A percentile compares a stretch with the other conserved stretches of the same genome.
These are phyloP conservation scores for Torulaspora indica DNA, from an alignment of 805 yeast genomes.

Conservation along the genomic window DNA sequence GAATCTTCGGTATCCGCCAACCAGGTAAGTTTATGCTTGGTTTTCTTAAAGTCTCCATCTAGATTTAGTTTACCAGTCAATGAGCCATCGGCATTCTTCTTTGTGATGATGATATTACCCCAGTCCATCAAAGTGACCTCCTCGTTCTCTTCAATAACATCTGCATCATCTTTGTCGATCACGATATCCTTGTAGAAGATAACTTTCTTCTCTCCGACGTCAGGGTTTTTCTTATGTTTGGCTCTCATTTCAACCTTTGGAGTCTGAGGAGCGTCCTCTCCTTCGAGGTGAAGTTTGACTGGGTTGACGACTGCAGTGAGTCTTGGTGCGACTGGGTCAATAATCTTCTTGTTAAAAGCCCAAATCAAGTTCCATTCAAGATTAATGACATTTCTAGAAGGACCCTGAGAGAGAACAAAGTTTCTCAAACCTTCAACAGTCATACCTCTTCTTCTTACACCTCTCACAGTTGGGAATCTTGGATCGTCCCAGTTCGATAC, in stretches of 20 bases:
- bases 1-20: conserved; percentile 75
- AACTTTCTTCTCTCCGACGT: conserved; percentile 78
- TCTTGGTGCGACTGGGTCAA: conserved; percentile 96
- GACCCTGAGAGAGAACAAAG: conserved; percentile 94
- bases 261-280: conserved; percentile 57
- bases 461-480: conserved; percentile 98
- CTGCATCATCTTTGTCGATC: conserved; percentile 83
- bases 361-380: conserved; percentile 96
- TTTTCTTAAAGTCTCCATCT: conserved; percentile 96
- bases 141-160: conserved; percentile 72
- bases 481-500: conserved; percentile 98
- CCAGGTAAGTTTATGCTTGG: conserved; percentile 94
- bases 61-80: conserved; percentile 77
- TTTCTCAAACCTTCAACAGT: conserved; percentile 94
- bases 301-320: conserved; percentile 78
- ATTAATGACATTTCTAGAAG: conserved; percentile 93
- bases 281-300: conserved; percentile 59
- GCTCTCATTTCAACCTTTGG: conserved; percentile 69
- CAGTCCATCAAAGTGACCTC: conserved; percentile 98
- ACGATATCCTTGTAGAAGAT: conserved; percentile 58
- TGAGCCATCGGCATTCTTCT: conserved; percentile 60
- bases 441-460: conserved; percentile 99
- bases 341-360: conserved; percentile 95
- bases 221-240: conserved; percentile 93
- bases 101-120: conserved; percentile 86